A percentile compares a stretch with the other conserved stretches of the same genome.
Evolutionary conservation across 2,329 filamentous ascomycete genomes (phyloP).

Genomic region (Metarhizium guizhouense): DNA sequence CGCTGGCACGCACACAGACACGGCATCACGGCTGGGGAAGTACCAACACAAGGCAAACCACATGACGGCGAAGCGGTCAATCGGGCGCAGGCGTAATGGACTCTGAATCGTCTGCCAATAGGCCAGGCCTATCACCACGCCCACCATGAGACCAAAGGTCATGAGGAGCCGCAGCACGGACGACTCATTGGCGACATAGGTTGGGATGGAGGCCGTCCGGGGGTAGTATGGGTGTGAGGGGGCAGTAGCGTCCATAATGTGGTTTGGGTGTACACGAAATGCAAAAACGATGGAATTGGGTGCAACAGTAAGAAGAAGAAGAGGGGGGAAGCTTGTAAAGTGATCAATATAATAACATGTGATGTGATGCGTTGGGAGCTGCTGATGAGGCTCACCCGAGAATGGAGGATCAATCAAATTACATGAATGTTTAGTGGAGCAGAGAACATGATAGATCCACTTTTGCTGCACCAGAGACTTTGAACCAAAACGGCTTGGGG

Average conservation of each 20-base stretch:
- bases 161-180: conserved; percentile 29
- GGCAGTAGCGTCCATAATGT: conserved; percentile 2
- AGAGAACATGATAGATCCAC: neutral
- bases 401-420: neutral
- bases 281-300: neutral
- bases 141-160: conserved; percentile 25
- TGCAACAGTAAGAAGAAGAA: neutral
- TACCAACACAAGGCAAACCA: conserved; percentile 50
- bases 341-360: neutral
- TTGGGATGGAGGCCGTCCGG: conserved; percentile 28
- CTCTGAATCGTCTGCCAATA: conserved; percentile 15
- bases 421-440: neutral
- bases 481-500: neutral
- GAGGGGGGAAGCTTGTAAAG: neutral
- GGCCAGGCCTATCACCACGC: conserved; percentile 24
- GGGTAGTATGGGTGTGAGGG: conserved; percentile 43
- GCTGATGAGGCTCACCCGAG: too few species aligned
- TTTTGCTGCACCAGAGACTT: neutral
- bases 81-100: conserved; percentile 11
- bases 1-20: neutral
- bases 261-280: neutral
- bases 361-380: too few species aligned
- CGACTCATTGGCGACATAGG: conserved; percentile 35
- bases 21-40: neutral
- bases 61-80: conserved; percentile 33